Base-by-base conservation (phyloP, 2,329 filamentous ascomycete genomes). In the Colletotrichum viniferum region DNA sequence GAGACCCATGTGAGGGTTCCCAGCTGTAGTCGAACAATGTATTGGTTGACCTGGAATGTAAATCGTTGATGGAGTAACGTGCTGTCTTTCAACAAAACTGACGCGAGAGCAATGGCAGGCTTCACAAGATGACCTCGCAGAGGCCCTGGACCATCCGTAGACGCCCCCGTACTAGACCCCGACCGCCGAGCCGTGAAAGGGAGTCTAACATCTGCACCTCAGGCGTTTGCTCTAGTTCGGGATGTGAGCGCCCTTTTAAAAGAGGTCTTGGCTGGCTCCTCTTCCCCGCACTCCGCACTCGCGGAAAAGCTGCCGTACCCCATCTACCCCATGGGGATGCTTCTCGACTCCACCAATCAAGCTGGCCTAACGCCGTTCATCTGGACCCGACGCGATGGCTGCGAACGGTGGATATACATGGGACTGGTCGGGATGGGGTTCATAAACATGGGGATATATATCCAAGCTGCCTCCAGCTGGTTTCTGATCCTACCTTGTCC, bases 281-380 rank as follows among this genome's bases (percentile, higher is more conserved):
- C 69, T 74, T 71, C 72, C 72, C 72, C 72, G 72, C 72, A 74
- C 72, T 71, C 72, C 65, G 58, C 58, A 73, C 32, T 34, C 24
- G 71, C 66, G 72, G 72, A 74, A 71, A 74, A 74, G 72, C 72
- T 68, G 67, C 61, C 61, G 26, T 65, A 32, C 61, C 67, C 67
- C 72, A 71, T 74, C 61, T 66, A 66, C 72, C 72, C 72, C 72
- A 74, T 66, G 72, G 72, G 72, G 60, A 71, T 24, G 26, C 24
- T 36, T 10, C 9, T 38, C 60, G 56, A 71, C 72, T 66, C 72
- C 72, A 71, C 67, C 67, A 71, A 74, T 74, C 71, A 74, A 43
- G 28, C 67, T 38, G 60, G 62, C 8, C 61, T 60, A 30, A 55
- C 72, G 62, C 72, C 67, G 61, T 68, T 55, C 34, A 36, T 60